Percentiles rank a stretch among this genome's conserved stretches.
phyloP scores from a whole-genome alignment of 1,139 yeast genomes.

The Insectozyma bohioensis region DNA sequence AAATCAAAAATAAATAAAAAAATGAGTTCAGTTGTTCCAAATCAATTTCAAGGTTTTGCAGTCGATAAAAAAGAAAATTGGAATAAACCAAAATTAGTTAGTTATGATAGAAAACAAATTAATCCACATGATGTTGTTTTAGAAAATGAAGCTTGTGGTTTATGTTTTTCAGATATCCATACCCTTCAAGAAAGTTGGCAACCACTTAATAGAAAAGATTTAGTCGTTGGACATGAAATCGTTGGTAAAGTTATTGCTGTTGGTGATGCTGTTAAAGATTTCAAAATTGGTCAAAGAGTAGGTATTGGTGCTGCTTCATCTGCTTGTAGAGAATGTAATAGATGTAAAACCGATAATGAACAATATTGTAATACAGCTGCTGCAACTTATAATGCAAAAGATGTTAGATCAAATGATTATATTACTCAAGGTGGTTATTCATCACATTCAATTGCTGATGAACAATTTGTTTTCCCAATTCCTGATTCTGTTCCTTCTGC shows the following conservation, averaged over 20 bases:
- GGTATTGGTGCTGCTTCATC: constrained; percentile 60
- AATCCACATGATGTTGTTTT: constrained; percentile 44
- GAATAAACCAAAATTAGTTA: constrained; percentile 42
- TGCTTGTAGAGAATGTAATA: constrained; percentile 48
- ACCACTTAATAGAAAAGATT: constrained; percentile 28
- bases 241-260: constrained; percentile 53
- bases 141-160: constrained; percentile 52
- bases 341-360: constrained; percentile 48
- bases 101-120: constrained; percentile 39
- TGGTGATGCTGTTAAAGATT: constrained; percentile 46
- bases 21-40: no score
- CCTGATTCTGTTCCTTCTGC: constrained; percentile 51
- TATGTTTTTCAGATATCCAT: constrained; percentile 62
- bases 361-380: constrained; percentile 48
- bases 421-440: constrained; percentile 62
- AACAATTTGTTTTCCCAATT: constrained; percentile 52
- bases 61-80: constrained; percentile 38
- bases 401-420: constrained; percentile 32
- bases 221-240: constrained; percentile 51
- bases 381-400: constrained; percentile 46
- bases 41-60: constrained; percentile 46
- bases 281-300: constrained; percentile 58
- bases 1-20: no score
- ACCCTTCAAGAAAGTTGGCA: constrained; percentile 46
- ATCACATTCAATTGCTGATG: constrained; percentile 53